These are phyloP conservation scores for Pestalotiopsis sp. DNA, from an alignment of 2,329 filamentous ascomycete species.

Conservation along the genomic window DNA sequence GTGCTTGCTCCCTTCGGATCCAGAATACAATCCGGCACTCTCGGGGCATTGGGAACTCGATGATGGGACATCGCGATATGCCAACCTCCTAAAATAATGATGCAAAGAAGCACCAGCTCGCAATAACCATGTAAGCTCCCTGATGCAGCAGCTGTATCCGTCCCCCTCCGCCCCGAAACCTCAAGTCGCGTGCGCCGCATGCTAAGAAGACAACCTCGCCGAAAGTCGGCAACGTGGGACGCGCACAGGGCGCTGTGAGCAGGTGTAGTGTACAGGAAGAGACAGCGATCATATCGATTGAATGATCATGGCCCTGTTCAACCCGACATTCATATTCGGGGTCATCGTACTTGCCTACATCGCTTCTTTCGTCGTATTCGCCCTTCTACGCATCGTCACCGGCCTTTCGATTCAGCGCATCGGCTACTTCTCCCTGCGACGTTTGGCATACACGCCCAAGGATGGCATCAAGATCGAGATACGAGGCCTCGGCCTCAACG, in stretches of 20 bases:
- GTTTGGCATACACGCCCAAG: constrained; percentile 84
- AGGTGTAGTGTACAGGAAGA: constrained; percentile 7
- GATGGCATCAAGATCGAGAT: constrained; percentile 91
- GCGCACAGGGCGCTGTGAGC: constrained; percentile 25
- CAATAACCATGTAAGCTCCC: constrained; percentile 8
- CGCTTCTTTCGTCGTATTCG: constrained; percentile 89
- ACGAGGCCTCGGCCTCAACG: constrained; percentile 79
- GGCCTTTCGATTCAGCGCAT: constrained; percentile 95
- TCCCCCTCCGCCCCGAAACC: background rate
- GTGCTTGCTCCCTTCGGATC: background rate
- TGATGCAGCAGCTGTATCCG: background rate
- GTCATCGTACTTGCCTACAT: constrained; percentile 85
- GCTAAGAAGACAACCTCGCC: background rate
- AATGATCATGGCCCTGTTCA: constrained; percentile 62
- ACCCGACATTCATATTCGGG: constrained; percentile 83
- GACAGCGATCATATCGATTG: background rate
- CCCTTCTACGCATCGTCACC: constrained; percentile 86
- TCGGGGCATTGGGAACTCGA: constrained; percentile 1
- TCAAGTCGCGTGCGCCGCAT: background rate
- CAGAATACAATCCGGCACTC: background rate
- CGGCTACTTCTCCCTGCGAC: constrained; percentile 87
- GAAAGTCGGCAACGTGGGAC: constrained; percentile 25
- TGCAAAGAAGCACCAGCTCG: constrained; percentile 2
- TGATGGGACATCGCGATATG: constrained; percentile 5
- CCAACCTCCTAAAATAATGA: constrained; percentile 6